Percentiles rank a stretch among this genome's conserved stretches.
Evolutionary conservation across 208 protist species (phyloP).

Genomic region (Trypanosoma scelopori): DNA sequence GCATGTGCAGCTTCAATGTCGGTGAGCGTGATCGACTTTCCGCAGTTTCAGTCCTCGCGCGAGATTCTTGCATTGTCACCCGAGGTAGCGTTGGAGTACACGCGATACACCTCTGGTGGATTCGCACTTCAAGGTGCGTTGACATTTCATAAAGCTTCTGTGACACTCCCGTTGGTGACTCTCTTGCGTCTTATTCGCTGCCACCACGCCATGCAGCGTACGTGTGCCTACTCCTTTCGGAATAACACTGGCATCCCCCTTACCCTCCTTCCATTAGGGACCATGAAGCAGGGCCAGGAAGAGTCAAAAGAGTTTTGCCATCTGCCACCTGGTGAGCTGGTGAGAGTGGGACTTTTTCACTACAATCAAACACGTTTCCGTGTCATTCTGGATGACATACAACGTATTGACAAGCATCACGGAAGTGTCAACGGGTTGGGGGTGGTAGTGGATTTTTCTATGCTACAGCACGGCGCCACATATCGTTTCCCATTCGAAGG

Average conservation of each 20-base stretch:
- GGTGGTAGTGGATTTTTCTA: constrained; percentile 37
- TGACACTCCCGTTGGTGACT: constrained; percentile 36
- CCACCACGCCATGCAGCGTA: constrained; percentile 21
- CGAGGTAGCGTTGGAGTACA: constrained; percentile 35
- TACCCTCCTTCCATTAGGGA: constrained; percentile 16
- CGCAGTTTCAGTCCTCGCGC: constrained; percentile 23
- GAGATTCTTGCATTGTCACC: constrained; percentile 35
- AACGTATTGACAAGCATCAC: constrained; percentile 3
- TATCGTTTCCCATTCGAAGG: constrained; percentile 35
- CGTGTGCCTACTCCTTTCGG: constrained; percentile 30
- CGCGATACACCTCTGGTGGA: constrained; percentile 22
- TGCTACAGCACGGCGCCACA: constrained; percentile 30
- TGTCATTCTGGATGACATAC: constrained; percentile 24
- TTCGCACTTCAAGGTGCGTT: constrained; percentile 27
- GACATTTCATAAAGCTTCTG: constrained; percentile 26
- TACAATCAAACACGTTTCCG: constrained; percentile 43
- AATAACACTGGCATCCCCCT: constrained; percentile 39
- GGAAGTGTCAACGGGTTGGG: constrained; percentile 1
- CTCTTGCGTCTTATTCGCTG: constrained; percentile 24
- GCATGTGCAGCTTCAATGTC: constrained; percentile 15
- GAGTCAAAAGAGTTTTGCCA: constrained; percentile 9
- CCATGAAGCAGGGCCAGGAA: not conserved
- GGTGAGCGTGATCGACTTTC: constrained; percentile 32
- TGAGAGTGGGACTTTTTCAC: constrained; percentile 21
- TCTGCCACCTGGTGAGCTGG: constrained; percentile 15